Base-by-base conservation (phyloP, 1,284 basidiomycete genomes). In the Microbotryum scabiosae region DNA sequence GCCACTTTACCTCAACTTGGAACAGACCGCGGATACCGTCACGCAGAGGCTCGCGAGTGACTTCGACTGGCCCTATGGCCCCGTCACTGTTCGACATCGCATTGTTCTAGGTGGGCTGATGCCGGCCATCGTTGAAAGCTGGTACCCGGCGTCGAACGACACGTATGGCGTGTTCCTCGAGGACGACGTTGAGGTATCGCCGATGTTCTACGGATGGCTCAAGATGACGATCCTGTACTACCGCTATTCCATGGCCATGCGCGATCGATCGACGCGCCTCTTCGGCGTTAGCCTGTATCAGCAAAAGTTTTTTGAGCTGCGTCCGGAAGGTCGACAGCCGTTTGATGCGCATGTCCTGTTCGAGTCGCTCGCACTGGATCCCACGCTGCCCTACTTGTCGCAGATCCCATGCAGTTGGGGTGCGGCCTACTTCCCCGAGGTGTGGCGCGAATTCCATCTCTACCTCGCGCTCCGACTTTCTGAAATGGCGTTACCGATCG, bases 361-460 rank as follows among this genome's bases (percentile, higher is more conserved):
- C 72, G 71, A 73, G 8, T 66, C 74, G 0, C 69, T 77, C 12
- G 77, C 76, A 5, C 53, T 82, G 18, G 74, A 79, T 0, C 75
- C 79, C 5, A 84, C 82, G 0, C 45, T 57, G 25, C 88, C 88
- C 0, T 90, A 88, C 73, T 80, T 89, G 43, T 88, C 87, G 0
- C 85, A 86, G 63, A 82, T 89, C 16, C 88, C 88, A 1, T 90
- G 88, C 74, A 88, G 85, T 73, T 90, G 88, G 88, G 88, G 88
- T n/a, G 88, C 87, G 2, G 78, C 88, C 49, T 90, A 90, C 76
- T 90, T 90, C 72, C 88, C 88, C 4, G 82, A 87, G 66, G 84
- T 85, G 67, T 90, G 88, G 88, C 80, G 82, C 64, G 85, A 87
- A 72, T 90, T 90, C 72, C 87, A 90, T 73, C 75, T 78, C 51